Evolutionary conservation across 2,329 filamentous ascomycete species (phyloP).

Genomic region (Ophiosphaerella herpotricha): DNA sequence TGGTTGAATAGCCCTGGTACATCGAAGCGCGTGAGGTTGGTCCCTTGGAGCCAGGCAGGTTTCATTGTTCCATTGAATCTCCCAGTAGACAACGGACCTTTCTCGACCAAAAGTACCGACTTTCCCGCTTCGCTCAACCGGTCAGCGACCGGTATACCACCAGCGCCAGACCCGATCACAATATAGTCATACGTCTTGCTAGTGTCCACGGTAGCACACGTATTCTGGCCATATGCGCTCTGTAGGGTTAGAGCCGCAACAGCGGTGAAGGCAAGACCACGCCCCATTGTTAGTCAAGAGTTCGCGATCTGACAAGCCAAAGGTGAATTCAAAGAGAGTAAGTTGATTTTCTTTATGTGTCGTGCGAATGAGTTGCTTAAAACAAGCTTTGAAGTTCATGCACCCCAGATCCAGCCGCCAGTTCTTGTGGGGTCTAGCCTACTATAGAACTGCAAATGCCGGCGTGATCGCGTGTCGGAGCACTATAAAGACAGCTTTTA

Average conservation of each 20-base stretch:
- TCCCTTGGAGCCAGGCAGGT: constrained; percentile 64
- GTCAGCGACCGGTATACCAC: constrained; percentile 62
- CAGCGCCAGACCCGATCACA: constrained; percentile 63
- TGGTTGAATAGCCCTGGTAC: constrained; percentile 71
- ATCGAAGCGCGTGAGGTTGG: constrained; percentile 69
- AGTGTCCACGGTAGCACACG: constrained; percentile 22
- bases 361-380: too few relatives aligned
- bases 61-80: constrained; percentile 65
- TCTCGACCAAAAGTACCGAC: constrained; percentile 61
- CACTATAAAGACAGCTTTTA: too few relatives aligned
- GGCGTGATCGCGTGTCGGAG: too few relatives aligned
- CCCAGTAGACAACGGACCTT: constrained; percentile 58
- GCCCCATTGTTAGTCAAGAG: too few relatives aligned
- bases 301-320: too few relatives aligned
- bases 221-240: constrained; percentile 10
- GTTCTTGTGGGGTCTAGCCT: too few relatives aligned
- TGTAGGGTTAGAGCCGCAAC: constrained; percentile 13
- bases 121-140: constrained; percentile 65
- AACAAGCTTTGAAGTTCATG: too few relatives aligned
- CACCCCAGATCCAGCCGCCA: too few relatives aligned
- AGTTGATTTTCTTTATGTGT: too few relatives aligned
- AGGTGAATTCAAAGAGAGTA: too few relatives aligned
- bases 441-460: too few relatives aligned
- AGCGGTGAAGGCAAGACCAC: constrained; percentile 5
- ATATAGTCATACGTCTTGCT: constrained; percentile 63